Percentiles rank a stretch among this genome's conserved stretches.
Conservation (phyloP, 257 asterid genomes). For the Penstemon eatonii region DNA sequence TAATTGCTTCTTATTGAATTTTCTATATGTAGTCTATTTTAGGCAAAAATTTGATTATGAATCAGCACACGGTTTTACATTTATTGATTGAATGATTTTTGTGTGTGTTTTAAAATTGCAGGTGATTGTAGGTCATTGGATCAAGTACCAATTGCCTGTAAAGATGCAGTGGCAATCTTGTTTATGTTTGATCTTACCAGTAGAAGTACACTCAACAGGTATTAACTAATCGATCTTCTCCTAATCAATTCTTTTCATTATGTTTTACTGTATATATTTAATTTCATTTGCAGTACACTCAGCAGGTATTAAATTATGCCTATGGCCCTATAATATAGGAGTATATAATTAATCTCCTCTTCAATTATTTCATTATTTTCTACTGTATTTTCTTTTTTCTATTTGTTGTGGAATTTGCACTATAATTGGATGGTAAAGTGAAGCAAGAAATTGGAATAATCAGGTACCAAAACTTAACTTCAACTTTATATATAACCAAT, state of each 20-base stretch:
- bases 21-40: neutral
- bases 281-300: conserved; percentile 22
- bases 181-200: conserved; percentile 94
- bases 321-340: no score
- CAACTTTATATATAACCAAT: conserved; percentile 17
- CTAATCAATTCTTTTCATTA: neutral
- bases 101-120: conserved; percentile 20
- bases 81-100: no score
- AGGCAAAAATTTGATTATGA: no score
- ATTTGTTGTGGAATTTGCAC: no score
- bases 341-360: no score
- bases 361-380: no score
- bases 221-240: no score
- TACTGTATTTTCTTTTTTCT: no score
- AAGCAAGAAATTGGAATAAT: conserved; percentile 91
- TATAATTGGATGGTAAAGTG: conserved; percentile 71
- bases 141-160: conserved; percentile 89
- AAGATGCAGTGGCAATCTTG: conserved; percentile 83
- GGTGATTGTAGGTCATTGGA: conserved; percentile 66
- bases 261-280: neutral
- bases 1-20: no score
- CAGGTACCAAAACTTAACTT: conserved; percentile 48
- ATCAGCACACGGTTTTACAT: no score
- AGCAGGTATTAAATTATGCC: no score
- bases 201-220: conserved; percentile 71